Evolutionary conservation across 2,329 filamentous ascomycete species (phyloP).

Genomic region (Pseudopithomyces chartarum): DNA sequence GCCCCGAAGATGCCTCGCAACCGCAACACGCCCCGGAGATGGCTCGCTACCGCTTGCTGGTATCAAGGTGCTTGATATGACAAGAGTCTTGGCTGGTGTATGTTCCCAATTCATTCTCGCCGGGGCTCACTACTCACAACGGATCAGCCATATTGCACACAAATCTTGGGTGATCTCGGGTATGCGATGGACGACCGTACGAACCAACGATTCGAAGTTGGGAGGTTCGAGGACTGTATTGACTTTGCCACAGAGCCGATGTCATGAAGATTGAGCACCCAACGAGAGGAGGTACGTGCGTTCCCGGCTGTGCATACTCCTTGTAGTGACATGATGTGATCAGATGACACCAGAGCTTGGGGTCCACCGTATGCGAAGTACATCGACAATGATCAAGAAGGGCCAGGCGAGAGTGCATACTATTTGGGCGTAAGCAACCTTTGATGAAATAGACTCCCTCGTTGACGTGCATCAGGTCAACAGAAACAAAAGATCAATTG

Average conservation of each 20-base stretch:
- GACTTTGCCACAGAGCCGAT: slow-evolving; percentile 69
- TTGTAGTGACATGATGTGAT: slow-evolving; percentile 37
- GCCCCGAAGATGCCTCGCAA: slow-evolving; percentile 47
- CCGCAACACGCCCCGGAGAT: slow-evolving; percentile 43
- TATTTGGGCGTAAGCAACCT: slow-evolving; percentile 74
- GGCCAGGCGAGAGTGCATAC: slow-evolving; percentile 91
- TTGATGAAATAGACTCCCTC: neutral
- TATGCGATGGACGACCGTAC: slow-evolving; percentile 55
- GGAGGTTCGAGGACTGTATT: slow-evolving; percentile 18
- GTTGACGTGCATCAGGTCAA: slow-evolving; percentile 69
- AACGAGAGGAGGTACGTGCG: slow-evolving; percentile 42
- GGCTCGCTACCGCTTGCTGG: slow-evolving; percentile 75
- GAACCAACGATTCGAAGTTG: slow-evolving; percentile 42
- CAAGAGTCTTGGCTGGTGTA: slow-evolving; percentile 90
- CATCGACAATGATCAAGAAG: slow-evolving; percentile 60
- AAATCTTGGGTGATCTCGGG: slow-evolving; percentile 96
- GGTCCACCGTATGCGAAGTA: slow-evolving; percentile 92
- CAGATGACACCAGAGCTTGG: slow-evolving; percentile 95
- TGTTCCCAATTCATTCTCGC: slow-evolving; percentile 41
- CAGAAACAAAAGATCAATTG: slow-evolving; percentile 95
- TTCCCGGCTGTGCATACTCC: too few species aligned
- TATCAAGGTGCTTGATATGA: slow-evolving; percentile 93
- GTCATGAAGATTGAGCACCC: slow-evolving; percentile 98
- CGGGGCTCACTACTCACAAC: slow-evolving; percentile 20
- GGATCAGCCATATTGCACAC: slow-evolving; percentile 88